Evolutionary conservation across 1,139 yeast species (phyloP), one percentile per base, ranked within the genome.

Genomic region (Candida neerlandica): DNA sequence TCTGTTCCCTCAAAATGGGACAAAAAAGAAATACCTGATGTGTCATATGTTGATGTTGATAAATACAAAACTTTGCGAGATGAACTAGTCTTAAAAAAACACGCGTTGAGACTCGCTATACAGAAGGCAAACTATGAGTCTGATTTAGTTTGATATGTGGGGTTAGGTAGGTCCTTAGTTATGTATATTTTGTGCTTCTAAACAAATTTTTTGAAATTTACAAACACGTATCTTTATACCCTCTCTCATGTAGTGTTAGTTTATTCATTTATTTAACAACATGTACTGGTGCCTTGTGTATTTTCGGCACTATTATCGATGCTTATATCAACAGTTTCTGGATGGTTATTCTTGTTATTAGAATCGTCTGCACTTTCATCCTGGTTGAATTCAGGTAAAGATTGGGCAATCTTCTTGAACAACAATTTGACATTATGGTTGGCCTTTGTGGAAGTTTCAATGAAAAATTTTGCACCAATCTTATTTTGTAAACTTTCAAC

Each of bases 361-460:
- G 21, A 33, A 11, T 44, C 51, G 10, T 59, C 58, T 51, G 71
- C 69, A 5, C 65, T 56, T 43, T 73, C 78, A 57, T 85, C 89
- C 37, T 56, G 60, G 62, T 58, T 59, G 51, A 89, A 85, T 50
- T 94, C 97, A 2, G 98, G 98, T 56, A 94, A 78, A 49, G 90
- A 84, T 64, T 87, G 89, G 11, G 98, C 99, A 55, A 94, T 89
- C 64, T 86, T 89, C 64, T 91, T 89, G 71, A 94, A 94, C 57
- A 94, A 73, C 50, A 84, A 80, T 70, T 94, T 92, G 48, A 94
- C 97, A 61, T 94, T 94, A 66, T 91, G 89, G 42, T 97, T 97
- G 45, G 94, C 94, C 69, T 92, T 94, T 29, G 98, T 95, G 55
- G 96, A 87, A 3, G 99, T 94, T 65, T 94, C 99, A 65, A 94